Base-by-base conservation (phyloP, 768 basidiomycete genomes). In the Vishniacozyma victoriae region DNA sequence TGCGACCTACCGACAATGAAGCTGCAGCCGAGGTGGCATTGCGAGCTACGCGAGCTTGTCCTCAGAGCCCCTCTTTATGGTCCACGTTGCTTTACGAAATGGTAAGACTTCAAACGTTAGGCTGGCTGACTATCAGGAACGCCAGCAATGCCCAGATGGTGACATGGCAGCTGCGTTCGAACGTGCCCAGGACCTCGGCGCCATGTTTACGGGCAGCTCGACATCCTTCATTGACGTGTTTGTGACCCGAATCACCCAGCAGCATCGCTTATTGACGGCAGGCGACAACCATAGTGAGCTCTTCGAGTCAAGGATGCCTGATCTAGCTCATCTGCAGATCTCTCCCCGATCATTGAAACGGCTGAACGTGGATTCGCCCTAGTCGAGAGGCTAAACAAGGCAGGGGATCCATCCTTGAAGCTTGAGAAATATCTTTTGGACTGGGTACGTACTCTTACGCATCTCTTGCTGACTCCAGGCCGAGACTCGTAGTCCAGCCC, bases 381-480 rank as follows among this genome's bases (percentile, higher is more conserved):
- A 22, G 43, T 60, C n/a, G n/a, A n/a, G n/a, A n/a, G n/a, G n/a
- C n/a, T n/a, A n/a, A n/a, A n/a, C n/a, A n/a, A n/a, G n/a, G n/a
- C n/a, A n/a, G n/a, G n/a, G n/a, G 93, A 96, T 70, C 75, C 83
- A 2, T 79, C 81, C 36, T 74, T 87, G 41, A 80, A 85, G 39
- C 73, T 96, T 24, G 92, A 99, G 68, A 90, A 85, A 59, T 88
- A 83, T 65, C 75, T 92, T 15, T 78, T 83, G 33, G 78, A 80
- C 38, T 74, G 87, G 41, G 92, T 93, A 63, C 54, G 86, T 77
- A 5, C 13, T 19, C 5, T n/a, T 19, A 22, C n/a, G 33, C 70
- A 12, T 15, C 11, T 15, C 41, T 41, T 46, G 15, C 47, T 36
- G 27, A 43, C 44, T 14, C 26, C 40, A 56, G 54, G 58, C 53